Base-by-base conservation (phyloP, 2,329 filamentous ascomycete genomes). In the Aspergillus fijiensis region DNA sequence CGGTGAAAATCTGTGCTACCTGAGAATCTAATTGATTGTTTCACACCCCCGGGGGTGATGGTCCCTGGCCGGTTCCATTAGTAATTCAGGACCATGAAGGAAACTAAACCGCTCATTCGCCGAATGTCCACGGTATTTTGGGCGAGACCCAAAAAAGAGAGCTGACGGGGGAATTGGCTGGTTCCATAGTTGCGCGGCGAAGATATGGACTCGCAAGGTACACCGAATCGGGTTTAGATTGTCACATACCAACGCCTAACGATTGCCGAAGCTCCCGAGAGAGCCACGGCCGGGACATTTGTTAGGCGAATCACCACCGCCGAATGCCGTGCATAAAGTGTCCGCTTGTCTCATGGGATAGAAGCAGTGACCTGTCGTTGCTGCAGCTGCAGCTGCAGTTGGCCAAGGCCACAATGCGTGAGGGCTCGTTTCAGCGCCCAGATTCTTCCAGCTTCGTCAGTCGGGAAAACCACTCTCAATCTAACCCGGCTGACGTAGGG, bases 221-320 rank as follows among this genome's bases (percentile, higher is more conserved):
- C 61, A 60, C 70, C 62, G 21, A 25, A 63, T 63, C 45, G n/a
- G 69, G 69, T 67, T 71, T 72, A 72, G 70, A 53, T 59, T 53
- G 12, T 51, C 57, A 27, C 25, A 29, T 11, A 29, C 9, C 9
- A 50, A 55, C 56, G 29, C 23, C 7, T 29, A 29, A 29, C 2
- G 27, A 29, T 45, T 39, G 55, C 57, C 50, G 57, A 51, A 48
- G 51, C 10, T 29, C 45, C 50, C 51, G 57, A 49, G 42, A 29
- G 33, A 54, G 49, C 47, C 21, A 45, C 16, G 6, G 39, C 39
- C 39, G 39, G 39, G 33, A 35, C 33, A 29, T 35, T 35, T 35
- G 33, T 35, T 6, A 35, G 33, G 39, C 39, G 16, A 45, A 45
- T 45, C 39, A 45, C 39, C 6, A 3, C 39, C 14, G 39, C 39